A percentile compares a stretch with the other conserved stretches of the same genome.
These are phyloP conservation scores for Agaricales sp. DNA, from an alignment of 1,284 basidiomycete genomes.

Conservation along the genomic window DNA sequence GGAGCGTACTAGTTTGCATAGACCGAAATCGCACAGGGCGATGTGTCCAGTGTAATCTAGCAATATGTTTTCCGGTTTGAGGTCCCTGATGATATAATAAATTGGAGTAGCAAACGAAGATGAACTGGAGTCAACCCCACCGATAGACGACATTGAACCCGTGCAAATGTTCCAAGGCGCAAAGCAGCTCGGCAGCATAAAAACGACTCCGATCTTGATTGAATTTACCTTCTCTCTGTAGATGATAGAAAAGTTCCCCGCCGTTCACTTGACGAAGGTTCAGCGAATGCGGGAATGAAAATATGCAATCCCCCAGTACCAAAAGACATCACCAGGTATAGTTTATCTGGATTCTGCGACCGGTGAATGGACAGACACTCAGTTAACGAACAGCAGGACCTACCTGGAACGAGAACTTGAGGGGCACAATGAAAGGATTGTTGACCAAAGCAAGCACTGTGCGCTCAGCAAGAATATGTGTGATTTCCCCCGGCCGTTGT, in stretches of 20 bases:
- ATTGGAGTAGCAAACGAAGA: conserved; percentile 5
- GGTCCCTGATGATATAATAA: conserved; percentile 47
- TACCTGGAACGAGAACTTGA: conserved; percentile 95
- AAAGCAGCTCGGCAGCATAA: conserved; percentile 93
- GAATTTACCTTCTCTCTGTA: conserved; percentile 95
- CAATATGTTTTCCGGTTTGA: conserved; percentile 97
- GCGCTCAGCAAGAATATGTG: conserved; percentile 94
- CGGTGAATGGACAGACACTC: neutral
- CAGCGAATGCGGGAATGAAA: neutral
- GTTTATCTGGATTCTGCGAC: conserved; percentile 75
- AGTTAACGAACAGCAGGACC: neutral
- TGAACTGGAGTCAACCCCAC: conserved; percentile 25
- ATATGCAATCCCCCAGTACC: conserved; percentile 31
- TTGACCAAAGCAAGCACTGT: conserved; percentile 97
- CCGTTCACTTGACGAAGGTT: conserved; percentile 66
- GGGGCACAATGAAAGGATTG: conserved; percentile 97
- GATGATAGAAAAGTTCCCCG: conserved; percentile 95
- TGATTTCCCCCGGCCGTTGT: conserved; percentile 92
- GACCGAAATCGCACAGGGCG: conserved; percentile 96
- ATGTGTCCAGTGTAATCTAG: conserved; percentile 98
- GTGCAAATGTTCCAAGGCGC: conserved; percentile 93
- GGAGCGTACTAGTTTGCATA: conserved; percentile 77
- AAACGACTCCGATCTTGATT: conserved; percentile 90
- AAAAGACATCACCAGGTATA: conserved; percentile 96
- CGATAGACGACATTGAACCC: conserved; percentile 98